Evolutionary conservation across 1,139 yeast species (phyloP).

Genomic region (Diutina mesorugosa): DNA sequence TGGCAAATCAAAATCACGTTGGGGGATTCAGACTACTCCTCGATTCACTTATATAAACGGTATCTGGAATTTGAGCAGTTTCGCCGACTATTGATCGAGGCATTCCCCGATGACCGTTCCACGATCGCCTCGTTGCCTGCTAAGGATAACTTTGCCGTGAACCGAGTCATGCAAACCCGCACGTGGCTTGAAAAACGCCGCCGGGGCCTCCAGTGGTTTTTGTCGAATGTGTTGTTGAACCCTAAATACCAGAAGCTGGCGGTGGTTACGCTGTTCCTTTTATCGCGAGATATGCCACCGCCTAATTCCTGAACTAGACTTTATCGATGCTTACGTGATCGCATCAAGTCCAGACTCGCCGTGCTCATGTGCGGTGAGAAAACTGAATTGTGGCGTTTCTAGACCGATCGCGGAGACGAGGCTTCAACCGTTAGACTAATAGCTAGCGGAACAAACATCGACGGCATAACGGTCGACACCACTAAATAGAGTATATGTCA

Average conservation of each 20-base stretch:
- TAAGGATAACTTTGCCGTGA: slow-evolving; percentile 35
- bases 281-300: slow-evolving; percentile 4
- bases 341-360: neutral
- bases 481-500: neutral
- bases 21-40: slow-evolving; percentile 29
- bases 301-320: neutral
- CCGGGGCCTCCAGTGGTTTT: slow-evolving; percentile 62
- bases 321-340: neutral
- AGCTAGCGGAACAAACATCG: neutral
- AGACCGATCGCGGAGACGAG: neutral
- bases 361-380: neutral
- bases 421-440: neutral
- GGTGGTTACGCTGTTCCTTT: slow-evolving; percentile 39
- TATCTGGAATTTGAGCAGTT: slow-evolving; percentile 52
- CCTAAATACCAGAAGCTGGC: slow-evolving; percentile 39
- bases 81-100: slow-evolving; percentile 23
- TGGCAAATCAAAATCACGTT: slow-evolving; percentile 37
- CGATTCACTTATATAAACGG: slow-evolving; percentile 41
- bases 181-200: slow-evolving; percentile 50
- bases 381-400: neutral
- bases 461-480: neutral
- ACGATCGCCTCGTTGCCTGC: slow-evolving; percentile 54
- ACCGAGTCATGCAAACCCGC: slow-evolving; percentile 30
- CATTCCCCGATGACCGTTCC: slow-evolving; percentile 22
- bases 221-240: slow-evolving; percentile 53